These are phyloP conservation scores for Taiwanofungus camphoratus DNA, from an alignment of 1,284 basidiomycete species.

Conservation along the genomic window DNA sequence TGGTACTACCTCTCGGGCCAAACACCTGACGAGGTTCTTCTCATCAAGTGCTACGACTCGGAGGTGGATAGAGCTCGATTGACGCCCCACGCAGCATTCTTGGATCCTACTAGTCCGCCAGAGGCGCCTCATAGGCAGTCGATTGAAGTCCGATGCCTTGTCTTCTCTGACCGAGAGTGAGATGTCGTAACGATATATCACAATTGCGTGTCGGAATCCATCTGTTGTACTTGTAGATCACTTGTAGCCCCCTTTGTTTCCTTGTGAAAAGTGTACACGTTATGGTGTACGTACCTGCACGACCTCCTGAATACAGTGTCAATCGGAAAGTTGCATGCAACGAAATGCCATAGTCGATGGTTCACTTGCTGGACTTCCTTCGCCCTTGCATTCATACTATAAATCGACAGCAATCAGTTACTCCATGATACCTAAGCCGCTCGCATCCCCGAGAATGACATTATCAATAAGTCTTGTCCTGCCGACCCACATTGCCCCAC, in stretches of 20 bases:
- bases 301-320: no score
- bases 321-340: no score
- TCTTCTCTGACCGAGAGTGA: constrained; percentile 32
- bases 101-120: constrained; percentile 32
- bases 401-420: no score
- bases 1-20: constrained; percentile 43
- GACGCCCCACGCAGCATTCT: constrained; percentile 43
- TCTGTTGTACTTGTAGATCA: no score
- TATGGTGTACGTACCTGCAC: no score
- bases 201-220: no score
- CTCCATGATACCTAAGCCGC: constrained; percentile 20
- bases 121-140: constrained; percentile 37
- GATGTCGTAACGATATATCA: no score
- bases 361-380: no score
- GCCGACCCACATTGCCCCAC: constrained; percentile 87
- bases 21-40: constrained; percentile 39
- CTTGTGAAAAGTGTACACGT: no score
- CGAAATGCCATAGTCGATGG: no score
- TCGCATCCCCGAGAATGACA: constrained; percentile 63
- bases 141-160: constrained; percentile 35
- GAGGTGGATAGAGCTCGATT: constrained; percentile 33
- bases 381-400: no score
- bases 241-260: no score
- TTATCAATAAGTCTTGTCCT: constrained; percentile 93
- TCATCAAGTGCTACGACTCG: constrained; percentile 46